Evolutionary conservation across 2,329 filamentous ascomycete genomes (phyloP).

Genomic region (Dendrostoma leiphaemia): DNA sequence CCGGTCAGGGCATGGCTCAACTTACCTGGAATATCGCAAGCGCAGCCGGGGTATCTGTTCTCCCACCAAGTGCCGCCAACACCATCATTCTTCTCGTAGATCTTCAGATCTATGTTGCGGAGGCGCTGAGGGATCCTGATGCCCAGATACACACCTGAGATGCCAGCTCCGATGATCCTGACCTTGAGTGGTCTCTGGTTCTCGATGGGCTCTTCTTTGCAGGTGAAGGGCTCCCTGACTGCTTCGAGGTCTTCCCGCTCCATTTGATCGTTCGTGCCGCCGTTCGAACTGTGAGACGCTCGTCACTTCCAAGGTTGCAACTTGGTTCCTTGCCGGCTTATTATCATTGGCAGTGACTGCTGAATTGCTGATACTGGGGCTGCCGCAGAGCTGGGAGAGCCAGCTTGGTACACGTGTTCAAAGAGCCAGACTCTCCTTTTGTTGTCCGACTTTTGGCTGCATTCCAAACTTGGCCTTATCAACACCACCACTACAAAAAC

Average conservation of each 20-base stretch:
- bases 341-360: no score
- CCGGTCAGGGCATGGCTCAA: neutral
- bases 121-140: slow-evolving; percentile 17
- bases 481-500: no score
- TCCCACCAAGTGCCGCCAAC: slow-evolving; percentile 28
- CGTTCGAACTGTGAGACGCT: no score
- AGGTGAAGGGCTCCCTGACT: neutral
- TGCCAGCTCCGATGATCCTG: slow-evolving; percentile 18
- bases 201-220: slow-evolving; percentile 13
- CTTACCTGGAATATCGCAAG: slow-evolving; percentile 11
- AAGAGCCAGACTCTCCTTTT: no score
- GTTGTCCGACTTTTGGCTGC: no score
- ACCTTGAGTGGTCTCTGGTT: slow-evolving; percentile 16
- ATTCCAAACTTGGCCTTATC: no score
- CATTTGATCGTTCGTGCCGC: no score
- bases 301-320: no score
- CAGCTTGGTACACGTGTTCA: no score
- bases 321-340: no score
- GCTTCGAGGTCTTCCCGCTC: neutral
- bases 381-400: no score
- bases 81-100: slow-evolving; percentile 32
- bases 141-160: slow-evolving; percentile 18
- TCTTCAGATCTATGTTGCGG: slow-evolving; percentile 1
- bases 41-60: slow-evolving; percentile 22
- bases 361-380: no score